A percentile compares a stretch with the other conserved stretches of the same genome.
Conservation (phyloP, 176 grass and related monocot species). For the Aegilops bicornis region DNA sequence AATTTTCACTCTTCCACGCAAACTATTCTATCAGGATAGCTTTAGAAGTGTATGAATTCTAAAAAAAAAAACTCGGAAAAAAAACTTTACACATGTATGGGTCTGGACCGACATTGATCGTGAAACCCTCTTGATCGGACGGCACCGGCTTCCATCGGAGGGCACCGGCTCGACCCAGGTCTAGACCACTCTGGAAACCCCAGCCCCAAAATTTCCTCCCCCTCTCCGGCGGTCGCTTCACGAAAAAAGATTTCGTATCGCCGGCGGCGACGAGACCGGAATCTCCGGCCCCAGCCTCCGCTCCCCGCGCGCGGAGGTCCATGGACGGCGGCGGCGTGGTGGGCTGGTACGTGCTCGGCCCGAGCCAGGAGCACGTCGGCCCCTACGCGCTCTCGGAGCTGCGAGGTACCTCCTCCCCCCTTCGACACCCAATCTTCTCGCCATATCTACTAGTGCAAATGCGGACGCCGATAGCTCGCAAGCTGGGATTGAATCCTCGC, state of each 20-base stretch:
- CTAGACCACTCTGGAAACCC: slow-evolving; percentile 29
- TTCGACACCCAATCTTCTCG: neutral
- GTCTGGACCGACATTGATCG: neutral
- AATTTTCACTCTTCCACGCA: too few species aligned
- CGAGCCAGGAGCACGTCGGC: slow-evolving; percentile 76
- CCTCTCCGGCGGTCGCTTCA: neutral
- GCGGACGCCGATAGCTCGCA: neutral
- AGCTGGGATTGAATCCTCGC: neutral
- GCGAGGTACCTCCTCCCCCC: slow-evolving; percentile 38
- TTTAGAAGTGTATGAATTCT: too few species aligned
- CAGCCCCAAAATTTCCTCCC: neutral
- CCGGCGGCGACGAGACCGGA: neutral
- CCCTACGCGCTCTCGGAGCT: slow-evolving; percentile 80
- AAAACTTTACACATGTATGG: neutral
- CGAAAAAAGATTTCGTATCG: neutral
- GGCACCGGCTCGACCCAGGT: neutral
- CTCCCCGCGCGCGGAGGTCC: neutral
- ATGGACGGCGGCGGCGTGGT: slow-evolving; percentile 55
- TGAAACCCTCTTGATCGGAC: slow-evolving; percentile 9
- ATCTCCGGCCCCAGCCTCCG: neutral
- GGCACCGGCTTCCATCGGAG: neutral
- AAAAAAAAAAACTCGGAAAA: too few species aligned
- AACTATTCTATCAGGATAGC: too few species aligned
- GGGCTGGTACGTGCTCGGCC: slow-evolving; percentile 88
- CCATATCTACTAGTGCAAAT: neutral